These are phyloP conservation scores for Hydnomerulius pinastri DNA, from an alignment of 768 basidiomycete species.

Conservation along the genomic window DNA sequence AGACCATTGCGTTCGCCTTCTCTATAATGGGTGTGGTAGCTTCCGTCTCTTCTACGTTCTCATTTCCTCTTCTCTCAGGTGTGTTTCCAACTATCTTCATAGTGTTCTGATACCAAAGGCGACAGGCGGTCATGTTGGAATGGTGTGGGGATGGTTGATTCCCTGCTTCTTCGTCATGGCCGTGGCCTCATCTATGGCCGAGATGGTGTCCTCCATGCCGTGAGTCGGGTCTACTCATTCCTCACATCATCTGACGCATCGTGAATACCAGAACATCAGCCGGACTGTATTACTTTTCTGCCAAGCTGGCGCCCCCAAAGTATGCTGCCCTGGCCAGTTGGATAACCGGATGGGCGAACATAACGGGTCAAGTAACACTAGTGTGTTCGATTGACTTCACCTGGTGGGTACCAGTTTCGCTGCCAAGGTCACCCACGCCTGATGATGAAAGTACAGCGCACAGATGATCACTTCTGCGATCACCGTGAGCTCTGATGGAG, in stretches of 20 bases:
- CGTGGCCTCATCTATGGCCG: constrained; percentile 72
- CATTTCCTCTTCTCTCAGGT: constrained; percentile 65
- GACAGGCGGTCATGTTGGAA: constrained; percentile 72
- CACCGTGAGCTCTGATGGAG: constrained; percentile 58
- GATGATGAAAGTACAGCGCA: constrained; percentile 40
- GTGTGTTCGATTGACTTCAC: constrained; percentile 79
- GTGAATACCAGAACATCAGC: constrained; percentile 61
- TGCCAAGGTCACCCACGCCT: not conserved
- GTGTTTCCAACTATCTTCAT: constrained; percentile 12
- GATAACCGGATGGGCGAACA: constrained; percentile 68
- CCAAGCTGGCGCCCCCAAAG: constrained; percentile 65
- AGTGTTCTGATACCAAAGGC: not conserved
- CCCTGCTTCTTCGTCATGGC: constrained; percentile 68
- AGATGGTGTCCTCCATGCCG: constrained; percentile 77
- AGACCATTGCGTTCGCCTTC: constrained; percentile 67
- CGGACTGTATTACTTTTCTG: constrained; percentile 78
- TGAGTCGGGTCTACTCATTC: constrained; percentile 35
- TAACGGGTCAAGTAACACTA: constrained; percentile 68
- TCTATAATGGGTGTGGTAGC: constrained; percentile 75
- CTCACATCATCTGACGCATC: not conserved
- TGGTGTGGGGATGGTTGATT: constrained; percentile 79
- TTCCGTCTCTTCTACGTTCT: constrained; percentile 65
- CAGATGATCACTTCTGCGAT: constrained; percentile 79
- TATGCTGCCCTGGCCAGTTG: constrained; percentile 63
- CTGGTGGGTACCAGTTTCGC: constrained; percentile 37